Conservation (phyloP, 192 early-diverging fungal genomes). For the Hyaloraphidium curvatum region DNA sequence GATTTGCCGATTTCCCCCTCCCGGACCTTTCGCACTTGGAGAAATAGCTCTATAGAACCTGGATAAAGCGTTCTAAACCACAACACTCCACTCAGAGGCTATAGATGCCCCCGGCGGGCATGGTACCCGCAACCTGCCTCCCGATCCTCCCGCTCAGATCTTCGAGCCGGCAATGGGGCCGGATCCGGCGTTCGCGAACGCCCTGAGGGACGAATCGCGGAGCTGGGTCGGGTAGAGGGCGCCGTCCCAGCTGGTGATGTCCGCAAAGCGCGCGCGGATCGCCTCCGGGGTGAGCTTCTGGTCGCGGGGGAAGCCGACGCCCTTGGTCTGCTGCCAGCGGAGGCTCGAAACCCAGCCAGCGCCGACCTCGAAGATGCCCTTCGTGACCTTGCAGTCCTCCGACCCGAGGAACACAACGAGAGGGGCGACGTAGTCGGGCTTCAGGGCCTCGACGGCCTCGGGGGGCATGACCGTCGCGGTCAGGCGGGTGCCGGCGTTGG, state of each 20-base stretch:
- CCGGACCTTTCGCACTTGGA: too few relatives aligned
- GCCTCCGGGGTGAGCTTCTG: slow-evolving; percentile 71
- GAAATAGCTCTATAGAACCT: too few relatives aligned
- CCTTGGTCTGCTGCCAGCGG: slow-evolving; percentile 88
- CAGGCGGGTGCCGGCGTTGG: slow-evolving; percentile 92
- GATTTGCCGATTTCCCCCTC: too few relatives aligned
- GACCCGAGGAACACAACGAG: slow-evolving; percentile 86
- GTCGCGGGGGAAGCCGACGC: slow-evolving; percentile 80
- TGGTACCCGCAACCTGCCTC: too few relatives aligned
- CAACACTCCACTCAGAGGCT: too few relatives aligned
- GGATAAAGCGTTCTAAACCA: too few relatives aligned
- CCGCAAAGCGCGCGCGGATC: slow-evolving; percentile 51
- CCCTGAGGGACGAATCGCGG: too few relatives aligned
- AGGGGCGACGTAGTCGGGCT: slow-evolving; percentile 93
- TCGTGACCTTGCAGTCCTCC: slow-evolving; percentile 61
- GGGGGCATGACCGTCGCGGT: slow-evolving; percentile 59
- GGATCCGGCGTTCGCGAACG: too few relatives aligned
- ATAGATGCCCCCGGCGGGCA: too few relatives aligned
- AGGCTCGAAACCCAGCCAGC: slow-evolving; percentile 42
- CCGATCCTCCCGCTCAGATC: too few relatives aligned
- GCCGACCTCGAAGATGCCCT: slow-evolving; percentile 36
- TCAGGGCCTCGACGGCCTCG: slow-evolving; percentile 83
- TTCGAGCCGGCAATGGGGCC: too few relatives aligned
- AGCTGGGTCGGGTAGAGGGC: slow-evolving; percentile 66
- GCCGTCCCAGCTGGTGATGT: slow-evolving; percentile 80